phyloP scores from a whole-genome alignment of 2,329 filamentous ascomycete species.

The Setomelanomma holmii region DNA sequence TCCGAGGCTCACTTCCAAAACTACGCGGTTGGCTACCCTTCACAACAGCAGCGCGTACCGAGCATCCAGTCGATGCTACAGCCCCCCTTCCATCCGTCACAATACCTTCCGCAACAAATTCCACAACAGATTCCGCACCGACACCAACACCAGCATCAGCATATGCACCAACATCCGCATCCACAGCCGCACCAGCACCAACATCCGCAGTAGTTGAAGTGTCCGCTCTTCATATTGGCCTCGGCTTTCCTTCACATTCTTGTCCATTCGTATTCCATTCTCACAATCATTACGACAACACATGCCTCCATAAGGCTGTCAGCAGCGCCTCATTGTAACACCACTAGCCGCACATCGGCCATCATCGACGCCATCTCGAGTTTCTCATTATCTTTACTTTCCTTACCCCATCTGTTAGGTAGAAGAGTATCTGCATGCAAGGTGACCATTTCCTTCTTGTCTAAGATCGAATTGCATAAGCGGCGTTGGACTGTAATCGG shows the following conservation, averaged over 20 bases:
- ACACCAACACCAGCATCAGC: conserved; percentile 11
- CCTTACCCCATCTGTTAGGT: neutral
- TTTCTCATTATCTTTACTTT: neutral
- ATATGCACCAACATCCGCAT: conserved; percentile 11
- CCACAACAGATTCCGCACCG: conserved; percentile 9
- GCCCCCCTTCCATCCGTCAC: conserved; percentile 17
- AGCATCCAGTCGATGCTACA: conserved; percentile 51
- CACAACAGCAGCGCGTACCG: conserved; percentile 40
- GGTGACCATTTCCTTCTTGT: neutral
- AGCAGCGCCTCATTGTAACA: conserved; percentile 12
- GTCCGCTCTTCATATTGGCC: conserved; percentile 10
- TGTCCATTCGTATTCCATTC: conserved; percentile 16
- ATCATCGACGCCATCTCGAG: conserved; percentile 1
- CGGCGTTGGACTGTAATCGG: conserved; percentile 27
- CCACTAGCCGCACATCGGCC: conserved; percentile 11
- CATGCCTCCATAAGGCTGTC: conserved; percentile 3
- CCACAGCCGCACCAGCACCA: conserved; percentile 7
- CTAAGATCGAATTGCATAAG: conserved; percentile 2
- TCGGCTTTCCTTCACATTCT: conserved; percentile 19
- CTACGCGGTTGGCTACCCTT: conserved; percentile 27
- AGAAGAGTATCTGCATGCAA: conserved; percentile 1
- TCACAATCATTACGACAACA: conserved; percentile 25
- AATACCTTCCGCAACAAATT: conserved; percentile 17
- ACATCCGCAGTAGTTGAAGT: conserved; percentile 20
- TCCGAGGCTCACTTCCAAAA: conserved; percentile 26